Conservation (phyloP, 2,329 filamentous ascomycete species). For the Botryotinia calthae region DNA sequence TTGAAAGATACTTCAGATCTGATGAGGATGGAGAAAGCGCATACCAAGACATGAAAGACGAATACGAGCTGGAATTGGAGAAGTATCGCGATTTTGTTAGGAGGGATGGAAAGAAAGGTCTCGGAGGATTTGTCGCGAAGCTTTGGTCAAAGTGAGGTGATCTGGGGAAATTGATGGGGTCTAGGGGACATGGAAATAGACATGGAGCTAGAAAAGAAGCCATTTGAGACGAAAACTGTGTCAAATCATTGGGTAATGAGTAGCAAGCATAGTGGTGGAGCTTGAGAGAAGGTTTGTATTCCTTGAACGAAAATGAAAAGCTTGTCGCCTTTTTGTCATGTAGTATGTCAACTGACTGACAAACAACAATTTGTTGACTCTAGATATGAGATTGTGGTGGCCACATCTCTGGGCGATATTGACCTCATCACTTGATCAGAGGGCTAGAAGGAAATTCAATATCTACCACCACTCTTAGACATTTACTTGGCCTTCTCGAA, state of each 20-base stretch:
- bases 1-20: conserved; percentile 2
- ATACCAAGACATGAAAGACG: conserved; percentile 12
- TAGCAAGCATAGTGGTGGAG: background rate
- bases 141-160: conserved; percentile 9
- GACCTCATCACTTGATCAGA: background rate
- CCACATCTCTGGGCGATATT: background rate
- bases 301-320: background rate
- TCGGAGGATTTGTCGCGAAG: background rate
- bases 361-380: background rate
- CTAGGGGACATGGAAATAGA: background rate
- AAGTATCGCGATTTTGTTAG: background rate
- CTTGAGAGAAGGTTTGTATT: background rate
- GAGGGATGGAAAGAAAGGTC: background rate
- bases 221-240: background rate
- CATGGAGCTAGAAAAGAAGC: background rate
- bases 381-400: background rate
- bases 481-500: background rate
- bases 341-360: background rate
- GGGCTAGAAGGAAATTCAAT: background rate
- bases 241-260: background rate
- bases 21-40: conserved; percentile 1
- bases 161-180: background rate
- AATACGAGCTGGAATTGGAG: conserved; percentile 4
- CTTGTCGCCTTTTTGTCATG: background rate
- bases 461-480: background rate